Evolutionary conservation across 2,329 filamentous ascomycete genomes (phyloP).

Genomic region (Aureobasidium sp.): DNA sequence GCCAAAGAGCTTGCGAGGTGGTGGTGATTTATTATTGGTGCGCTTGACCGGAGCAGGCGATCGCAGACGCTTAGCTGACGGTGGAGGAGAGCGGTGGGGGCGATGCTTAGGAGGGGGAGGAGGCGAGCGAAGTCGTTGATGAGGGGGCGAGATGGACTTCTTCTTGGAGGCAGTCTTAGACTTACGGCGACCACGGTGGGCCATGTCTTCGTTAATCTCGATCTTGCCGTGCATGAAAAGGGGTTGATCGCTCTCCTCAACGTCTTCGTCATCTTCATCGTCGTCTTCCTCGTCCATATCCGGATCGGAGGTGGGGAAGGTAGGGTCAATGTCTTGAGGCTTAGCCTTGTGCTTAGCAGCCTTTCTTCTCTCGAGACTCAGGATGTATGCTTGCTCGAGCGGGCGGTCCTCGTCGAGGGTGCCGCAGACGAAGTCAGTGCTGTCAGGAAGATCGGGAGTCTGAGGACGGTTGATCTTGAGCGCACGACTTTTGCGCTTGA

Average conservation of each 20-base stretch:
- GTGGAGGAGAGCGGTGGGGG: slow-evolving; percentile 37
- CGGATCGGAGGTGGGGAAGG: slow-evolving; percentile 88
- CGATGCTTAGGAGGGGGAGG: slow-evolving; percentile 15
- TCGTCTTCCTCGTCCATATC: slow-evolving; percentile 72
- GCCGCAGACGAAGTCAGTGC: slow-evolving; percentile 98
- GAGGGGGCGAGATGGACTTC: slow-evolving; percentile 46
- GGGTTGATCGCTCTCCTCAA: slow-evolving; percentile 57
- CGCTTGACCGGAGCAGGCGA: slow-evolving; percentile 28
- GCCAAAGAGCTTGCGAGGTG: slow-evolving; percentile 50
- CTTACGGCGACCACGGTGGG: slow-evolving; percentile 29
- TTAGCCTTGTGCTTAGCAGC: slow-evolving; percentile 72
- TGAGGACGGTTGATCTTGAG: slow-evolving; percentile 18
- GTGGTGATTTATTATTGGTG: slow-evolving; percentile 18
- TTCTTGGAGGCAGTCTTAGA: slow-evolving; percentile 22
- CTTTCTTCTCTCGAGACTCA: slow-evolving; percentile 71
- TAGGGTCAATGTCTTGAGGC: slow-evolving; percentile 96
- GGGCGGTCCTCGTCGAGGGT: slow-evolving; percentile 93
- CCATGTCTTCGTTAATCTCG: slow-evolving; percentile 55
- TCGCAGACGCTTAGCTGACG: slow-evolving; percentile 15
- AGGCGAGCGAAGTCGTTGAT: slow-evolving; percentile 51
- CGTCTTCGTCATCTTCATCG: slow-evolving; percentile 36
- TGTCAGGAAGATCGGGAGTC: slow-evolving; percentile 77
- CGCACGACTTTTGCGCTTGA: slow-evolving; percentile 24
- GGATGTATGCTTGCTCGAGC: slow-evolving; percentile 87
- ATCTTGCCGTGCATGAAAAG: slow-evolving; percentile 57